phyloP scores from a whole-genome alignment of 2,329 filamentous ascomycete species.

The Herpotrichia juniperi region DNA sequence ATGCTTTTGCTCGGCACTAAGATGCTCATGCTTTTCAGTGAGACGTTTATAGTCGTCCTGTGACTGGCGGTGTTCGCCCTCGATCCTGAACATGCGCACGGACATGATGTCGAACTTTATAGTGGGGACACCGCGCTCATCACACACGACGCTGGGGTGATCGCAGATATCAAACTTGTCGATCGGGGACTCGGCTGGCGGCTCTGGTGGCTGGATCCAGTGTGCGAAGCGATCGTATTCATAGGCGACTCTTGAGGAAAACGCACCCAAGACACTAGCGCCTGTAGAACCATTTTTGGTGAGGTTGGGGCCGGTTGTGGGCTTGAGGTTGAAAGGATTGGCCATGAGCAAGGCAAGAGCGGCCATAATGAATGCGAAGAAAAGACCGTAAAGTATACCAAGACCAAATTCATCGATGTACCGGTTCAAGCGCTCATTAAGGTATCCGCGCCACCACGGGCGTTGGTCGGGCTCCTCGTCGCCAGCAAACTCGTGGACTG shows the following conservation, averaged over 20 bases:
- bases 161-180: background rate
- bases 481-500: background rate
- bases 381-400: background rate
- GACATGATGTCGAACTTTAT: background rate
- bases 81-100: background rate
- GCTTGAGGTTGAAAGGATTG: background rate
- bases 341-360: background rate
- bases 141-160: background rate
- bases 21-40: too few species aligned
- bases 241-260: slow-evolving; percentile 20
- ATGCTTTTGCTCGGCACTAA: background rate
- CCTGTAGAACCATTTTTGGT: background rate
- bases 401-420: background rate
- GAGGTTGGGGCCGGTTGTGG: background rate
- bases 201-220: slow-evolving; percentile 17
- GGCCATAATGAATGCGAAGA: background rate
- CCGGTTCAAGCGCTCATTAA: background rate
- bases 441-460: background rate
- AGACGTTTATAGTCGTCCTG: slow-evolving; percentile 21
- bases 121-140: background rate
- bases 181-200: background rate
- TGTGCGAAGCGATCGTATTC: slow-evolving; percentile 19
- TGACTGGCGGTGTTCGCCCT: slow-evolving; percentile 14
- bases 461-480: background rate
- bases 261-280: slow-evolving; percentile 5